Percentiles rank a stretch among this genome's conserved stretches.
Conservation (phyloP, 345 rosid genomes). For the Citrus maxima region DNA sequence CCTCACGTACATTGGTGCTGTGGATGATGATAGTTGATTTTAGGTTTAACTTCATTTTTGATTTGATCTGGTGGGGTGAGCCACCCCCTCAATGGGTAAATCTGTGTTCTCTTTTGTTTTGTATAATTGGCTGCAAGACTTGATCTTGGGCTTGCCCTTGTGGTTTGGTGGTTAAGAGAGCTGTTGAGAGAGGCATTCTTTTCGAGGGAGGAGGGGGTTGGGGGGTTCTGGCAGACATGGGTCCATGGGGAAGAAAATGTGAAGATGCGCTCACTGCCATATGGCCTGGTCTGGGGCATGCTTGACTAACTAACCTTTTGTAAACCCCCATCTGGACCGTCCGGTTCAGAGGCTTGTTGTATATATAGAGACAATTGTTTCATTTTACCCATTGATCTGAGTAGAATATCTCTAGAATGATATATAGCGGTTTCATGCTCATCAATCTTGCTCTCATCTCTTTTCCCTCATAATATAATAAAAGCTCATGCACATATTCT, state of each 20-base stretch:
- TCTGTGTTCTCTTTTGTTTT: constrained; percentile 12
- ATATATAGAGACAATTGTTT: constrained; percentile 52
- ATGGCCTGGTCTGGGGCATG: constrained; percentile 10
- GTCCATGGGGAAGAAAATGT: constrained; percentile 13
- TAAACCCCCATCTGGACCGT: constrained; percentile 30
- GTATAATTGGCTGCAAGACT: constrained; percentile 20
- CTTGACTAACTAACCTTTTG: constrained; percentile 34
- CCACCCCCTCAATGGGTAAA: constrained; percentile 29
- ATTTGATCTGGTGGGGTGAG: constrained; percentile 25
- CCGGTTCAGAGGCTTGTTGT: constrained; percentile 52
- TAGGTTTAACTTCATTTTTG: constrained; percentile 29
- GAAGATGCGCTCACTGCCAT: constrained; percentile 8
- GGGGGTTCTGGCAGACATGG: background rate
- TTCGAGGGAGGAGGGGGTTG: constrained; percentile 3
- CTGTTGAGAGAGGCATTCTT: constrained; percentile 27
- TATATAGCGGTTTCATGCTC: constrained; percentile 34
- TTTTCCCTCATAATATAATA: background rate
- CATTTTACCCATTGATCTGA: constrained; percentile 38
- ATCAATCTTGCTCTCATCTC: constrained; percentile 18
- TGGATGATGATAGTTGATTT: constrained; percentile 89
- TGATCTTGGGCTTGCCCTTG: constrained; percentile 9
- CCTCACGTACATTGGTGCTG: constrained; percentile 77
- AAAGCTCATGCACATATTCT: background rate
- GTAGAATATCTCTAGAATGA: constrained; percentile 37
- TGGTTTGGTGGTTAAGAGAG: constrained; percentile 20